Base-by-base conservation (phyloP, 164 flowering plant genomes). In the Aristolochia fimbriata region DNA sequence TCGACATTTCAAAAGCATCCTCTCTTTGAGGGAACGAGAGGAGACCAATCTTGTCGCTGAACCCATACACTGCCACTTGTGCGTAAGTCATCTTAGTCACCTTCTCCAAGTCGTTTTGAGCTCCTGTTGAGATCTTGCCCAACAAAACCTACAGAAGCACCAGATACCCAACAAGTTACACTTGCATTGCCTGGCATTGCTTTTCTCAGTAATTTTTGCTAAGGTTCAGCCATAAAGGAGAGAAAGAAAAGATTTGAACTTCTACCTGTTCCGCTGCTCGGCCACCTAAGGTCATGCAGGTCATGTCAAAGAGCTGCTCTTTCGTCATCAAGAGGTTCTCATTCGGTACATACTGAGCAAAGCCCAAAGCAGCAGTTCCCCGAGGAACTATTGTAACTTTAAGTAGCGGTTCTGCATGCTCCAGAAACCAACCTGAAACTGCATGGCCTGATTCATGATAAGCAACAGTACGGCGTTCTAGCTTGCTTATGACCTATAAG, bases 381-480 rank as follows among this genome's bases (percentile, higher is more conserved):
- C 98, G 96, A 47, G 98, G 98, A 62, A 91, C 98, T 66, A 92
- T 89, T 47, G 98, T 89, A 47, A 89, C 98, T 67, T 92, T 92
- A 68, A 85, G 71, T 64, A 89, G 70, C 14, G 96, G 96, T 47
- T 87, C 93, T 23, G 98, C 91, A 63, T 89, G 88, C 64, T 92
- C 96, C 73, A 89, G 62, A 68, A 89, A 85, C 95, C 95, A 89
- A 9, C 96, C 98, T 60, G 83, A 64, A 70, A 92, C 91, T 60
- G 98, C 98, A 76, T 92, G 98, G 21, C 98, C 98, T 19, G 96
- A 81, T 74, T 92, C 98, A 73, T 92, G 96, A 62, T 87, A 92
- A 16, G 98, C 98, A 70, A 91, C 98, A 47, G 95, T 91, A 27
- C 82, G 73, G 4, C 96, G 74, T 63, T 88, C 98, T 58, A 68